phyloP scores from a whole-genome alignment of 345 rosid genomes.

The Nephelium lappaceum region DNA sequence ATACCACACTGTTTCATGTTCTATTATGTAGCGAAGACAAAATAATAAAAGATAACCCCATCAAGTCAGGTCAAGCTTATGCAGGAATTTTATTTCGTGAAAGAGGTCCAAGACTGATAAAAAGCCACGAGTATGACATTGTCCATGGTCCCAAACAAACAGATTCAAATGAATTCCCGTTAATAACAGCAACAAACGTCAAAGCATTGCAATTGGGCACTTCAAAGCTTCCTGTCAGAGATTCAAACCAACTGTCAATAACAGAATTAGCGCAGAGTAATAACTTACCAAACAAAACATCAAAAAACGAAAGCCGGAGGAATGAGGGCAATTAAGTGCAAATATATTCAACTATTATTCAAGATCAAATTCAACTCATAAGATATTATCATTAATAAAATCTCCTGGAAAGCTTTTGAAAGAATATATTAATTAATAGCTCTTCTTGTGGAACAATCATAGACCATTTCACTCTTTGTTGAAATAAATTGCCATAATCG shows the following conservation, averaged over 20 bases:
- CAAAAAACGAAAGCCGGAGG: neutral
- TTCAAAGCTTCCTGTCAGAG: conserved; percentile 26
- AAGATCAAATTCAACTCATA: neutral
- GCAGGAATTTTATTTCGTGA: conserved; percentile 24
- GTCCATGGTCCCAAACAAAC: conserved; percentile 20
- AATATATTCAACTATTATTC: neutral
- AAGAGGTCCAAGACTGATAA: conserved; percentile 9
- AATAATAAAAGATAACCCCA: neutral
- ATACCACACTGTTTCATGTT: neutral
- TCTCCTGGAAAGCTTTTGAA: too few species aligned
- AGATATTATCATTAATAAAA: too few species aligned
- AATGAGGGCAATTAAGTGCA: neutral
- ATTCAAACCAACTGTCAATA: conserved; percentile 9
- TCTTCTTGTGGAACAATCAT: too few species aligned
- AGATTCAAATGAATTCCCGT: conserved; percentile 2
- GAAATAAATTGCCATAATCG: neutral
- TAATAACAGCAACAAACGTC: conserved; percentile 3
- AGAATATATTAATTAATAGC: too few species aligned
- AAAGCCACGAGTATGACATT: neutral
- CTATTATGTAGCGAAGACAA: neutral
- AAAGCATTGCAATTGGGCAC: conserved; percentile 14
- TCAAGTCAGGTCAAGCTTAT: neutral
- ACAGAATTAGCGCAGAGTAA: neutral
- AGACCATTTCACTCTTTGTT: neutral
- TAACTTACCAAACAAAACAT: neutral